These are phyloP conservation scores for Quercus lobata DNA, from an alignment of 331 rosid genomes.

Conservation along the genomic window DNA sequence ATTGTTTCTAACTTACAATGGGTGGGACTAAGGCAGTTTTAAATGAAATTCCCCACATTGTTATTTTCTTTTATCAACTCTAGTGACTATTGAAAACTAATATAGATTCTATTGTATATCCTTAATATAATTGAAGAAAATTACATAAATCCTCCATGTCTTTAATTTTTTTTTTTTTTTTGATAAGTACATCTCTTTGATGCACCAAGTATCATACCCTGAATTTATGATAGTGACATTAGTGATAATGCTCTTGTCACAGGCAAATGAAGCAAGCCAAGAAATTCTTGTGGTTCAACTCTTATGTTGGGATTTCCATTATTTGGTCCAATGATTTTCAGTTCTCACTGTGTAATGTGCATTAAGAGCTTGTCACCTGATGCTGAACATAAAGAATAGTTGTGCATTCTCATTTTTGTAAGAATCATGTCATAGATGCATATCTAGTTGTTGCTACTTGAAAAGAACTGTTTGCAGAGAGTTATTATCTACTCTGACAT, in stretches of 20 bases:
- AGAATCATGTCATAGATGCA: background rate
- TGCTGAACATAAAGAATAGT: background rate
- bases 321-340: background rate
- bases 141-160: background rate
- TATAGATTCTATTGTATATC: background rate
- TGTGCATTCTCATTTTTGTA: background rate
- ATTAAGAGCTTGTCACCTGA: background rate
- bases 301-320: background rate
- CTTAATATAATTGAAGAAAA: background rate
- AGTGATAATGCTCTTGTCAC: background rate
- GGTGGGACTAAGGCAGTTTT: background rate
- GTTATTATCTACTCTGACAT: background rate
- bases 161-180: background rate
- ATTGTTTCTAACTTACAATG: background rate
- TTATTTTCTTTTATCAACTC: background rate
- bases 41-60: background rate
- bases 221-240: background rate
- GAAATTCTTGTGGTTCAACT: background rate
- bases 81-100: background rate
- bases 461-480: background rate
- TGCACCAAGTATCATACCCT: background rate
- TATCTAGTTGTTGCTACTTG: background rate
- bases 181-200: background rate
- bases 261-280: background rate
- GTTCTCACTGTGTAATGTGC: background rate